Evolutionary conservation across 2,329 filamentous ascomycete genomes (phyloP), one percentile per base, ranked within the genome.

Genomic region (Aotearoamyces nothofagi): DNA sequence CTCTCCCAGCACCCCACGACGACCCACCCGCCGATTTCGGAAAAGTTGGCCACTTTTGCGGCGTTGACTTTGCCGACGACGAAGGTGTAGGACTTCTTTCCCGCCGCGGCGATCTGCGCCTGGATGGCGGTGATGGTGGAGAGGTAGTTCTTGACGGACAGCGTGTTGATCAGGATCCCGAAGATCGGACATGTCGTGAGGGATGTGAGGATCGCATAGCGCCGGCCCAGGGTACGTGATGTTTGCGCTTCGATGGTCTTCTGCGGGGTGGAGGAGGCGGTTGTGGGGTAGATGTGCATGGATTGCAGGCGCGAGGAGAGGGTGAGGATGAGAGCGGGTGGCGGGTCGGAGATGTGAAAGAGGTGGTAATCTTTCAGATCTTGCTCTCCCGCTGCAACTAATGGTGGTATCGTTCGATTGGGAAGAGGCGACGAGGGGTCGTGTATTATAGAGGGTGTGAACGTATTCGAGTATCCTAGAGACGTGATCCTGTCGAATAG

Each of bases 1-100:
- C 86, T 93, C 56, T 98, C 90, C 90, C 90, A 98, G 54, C 90
- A 98, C 3, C 90, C 87, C 7, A 98, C 81, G 0, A 96, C 84
- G 0, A 96, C 84, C 90, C 90, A 98, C 10, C 84, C 87, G 24
- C 84, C 87, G 4, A 98, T 71, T 52, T 98, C 90, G 33, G 78
- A 72, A 55, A 98, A 98, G 53, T 98, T 98, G 27, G 90, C 90
- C 13, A 98, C 65, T 52, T 98, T 98, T 20, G 86, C 87, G 0
- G 86, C 77, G 47, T 96, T 98, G 15, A 98, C 63, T 52, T 96
- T 96, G 34, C 90, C 90, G 0, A 98, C 90, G 2, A 98, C 90
- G 26, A 98, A 82, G 2, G 87, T 82, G 52, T 98, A 98, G 50
- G 72, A 79, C 58, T 96, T 98, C 59, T 96, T 96, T 8, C 84